phyloP scores from a whole-genome alignment of 1,284 basidiomycete species.

The Cryptococcus amylolentus region DNA sequence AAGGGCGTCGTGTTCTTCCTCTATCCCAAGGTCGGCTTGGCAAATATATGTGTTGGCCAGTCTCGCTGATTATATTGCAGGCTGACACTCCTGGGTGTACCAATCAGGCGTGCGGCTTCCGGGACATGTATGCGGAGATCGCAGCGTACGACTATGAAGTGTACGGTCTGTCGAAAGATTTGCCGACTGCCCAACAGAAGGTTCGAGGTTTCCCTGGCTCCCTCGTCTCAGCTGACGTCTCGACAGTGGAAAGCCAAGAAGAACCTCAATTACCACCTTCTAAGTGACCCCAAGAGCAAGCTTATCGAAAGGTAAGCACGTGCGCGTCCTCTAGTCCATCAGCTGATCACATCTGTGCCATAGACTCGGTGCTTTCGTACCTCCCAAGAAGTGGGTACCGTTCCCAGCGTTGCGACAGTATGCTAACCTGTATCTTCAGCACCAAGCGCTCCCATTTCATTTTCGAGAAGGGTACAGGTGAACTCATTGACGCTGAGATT shows the following conservation, averaged over 20 bases:
- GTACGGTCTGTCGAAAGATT: constrained; percentile 81
- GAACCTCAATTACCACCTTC: constrained; percentile 73
- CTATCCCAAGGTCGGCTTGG: constrained; percentile 48
- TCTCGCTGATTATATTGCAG: constrained; percentile 10
- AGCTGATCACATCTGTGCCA: not conserved
- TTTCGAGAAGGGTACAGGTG: constrained; percentile 75
- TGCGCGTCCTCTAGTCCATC: not conserved
- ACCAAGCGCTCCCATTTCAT: constrained; percentile 87
- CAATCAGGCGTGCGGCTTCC: constrained; percentile 80
- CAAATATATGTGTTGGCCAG: not conserved
- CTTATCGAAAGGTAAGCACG: constrained; percentile 61
- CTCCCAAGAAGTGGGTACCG: constrained; percentile 57
- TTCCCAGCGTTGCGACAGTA: not conserved
- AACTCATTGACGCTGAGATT: constrained; percentile 72
- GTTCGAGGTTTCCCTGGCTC: constrained; percentile 47
- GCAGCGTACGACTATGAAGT: constrained; percentile 65
- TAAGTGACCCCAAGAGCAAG: constrained; percentile 78
- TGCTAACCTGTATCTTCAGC: constrained; percentile 37
- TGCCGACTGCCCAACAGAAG: constrained; percentile 72
- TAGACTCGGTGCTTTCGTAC: constrained; percentile 68
- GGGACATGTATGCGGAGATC: constrained; percentile 76
- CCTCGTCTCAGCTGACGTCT: not conserved
- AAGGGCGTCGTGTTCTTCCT: constrained; percentile 79
- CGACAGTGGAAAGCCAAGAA: constrained; percentile 57
- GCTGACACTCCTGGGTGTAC: constrained; percentile 71